phyloP scores from a whole-genome alignment of 768 basidiomycete genomes.

The Leccinum subgranulosum region DNA sequence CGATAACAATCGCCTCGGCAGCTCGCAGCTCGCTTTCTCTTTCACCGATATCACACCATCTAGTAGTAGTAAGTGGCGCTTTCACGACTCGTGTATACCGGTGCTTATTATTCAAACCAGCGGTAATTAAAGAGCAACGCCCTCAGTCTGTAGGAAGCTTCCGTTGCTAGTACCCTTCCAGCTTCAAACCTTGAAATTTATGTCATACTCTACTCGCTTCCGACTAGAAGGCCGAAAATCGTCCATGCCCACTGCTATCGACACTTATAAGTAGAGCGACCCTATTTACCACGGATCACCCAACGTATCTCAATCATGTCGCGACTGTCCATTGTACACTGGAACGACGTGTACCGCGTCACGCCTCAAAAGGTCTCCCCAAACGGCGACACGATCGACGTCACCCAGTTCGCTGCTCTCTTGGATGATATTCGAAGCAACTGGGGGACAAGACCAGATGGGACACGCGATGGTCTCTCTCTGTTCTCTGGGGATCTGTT shows the following conservation, averaged over 20 bases:
- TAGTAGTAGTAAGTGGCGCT: too few relatives aligned
- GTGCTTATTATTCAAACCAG: background rate
- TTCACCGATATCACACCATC: too few relatives aligned
- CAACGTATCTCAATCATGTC: constrained; percentile 29
- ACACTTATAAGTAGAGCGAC: background rate
- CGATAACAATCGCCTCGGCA: background rate
- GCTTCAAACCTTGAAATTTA: background rate
- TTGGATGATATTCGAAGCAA: constrained; percentile 57
- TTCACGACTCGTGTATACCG: too few relatives aligned
- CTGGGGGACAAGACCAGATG: constrained; percentile 51
- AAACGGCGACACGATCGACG: constrained; percentile 69
- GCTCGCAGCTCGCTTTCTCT: background rate
- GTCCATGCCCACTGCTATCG: background rate
- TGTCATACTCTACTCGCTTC: background rate
- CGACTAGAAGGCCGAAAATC: background rate
- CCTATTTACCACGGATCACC: background rate
- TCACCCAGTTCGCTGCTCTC: constrained; percentile 79
- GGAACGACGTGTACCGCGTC: constrained; percentile 85
- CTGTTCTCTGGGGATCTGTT: constrained; percentile 91
- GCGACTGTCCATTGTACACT: constrained; percentile 54
- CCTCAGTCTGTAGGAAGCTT: background rate
- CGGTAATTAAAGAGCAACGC: background rate
- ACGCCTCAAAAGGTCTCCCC: constrained; percentile 63
- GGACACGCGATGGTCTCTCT: constrained; percentile 65
- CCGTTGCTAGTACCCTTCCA: too few relatives aligned